Evolutionary conservation across 192 early-diverging fungal species (phyloP), one percentile per base, ranked within the genome.

Genomic region (Coemansia sp.): DNA sequence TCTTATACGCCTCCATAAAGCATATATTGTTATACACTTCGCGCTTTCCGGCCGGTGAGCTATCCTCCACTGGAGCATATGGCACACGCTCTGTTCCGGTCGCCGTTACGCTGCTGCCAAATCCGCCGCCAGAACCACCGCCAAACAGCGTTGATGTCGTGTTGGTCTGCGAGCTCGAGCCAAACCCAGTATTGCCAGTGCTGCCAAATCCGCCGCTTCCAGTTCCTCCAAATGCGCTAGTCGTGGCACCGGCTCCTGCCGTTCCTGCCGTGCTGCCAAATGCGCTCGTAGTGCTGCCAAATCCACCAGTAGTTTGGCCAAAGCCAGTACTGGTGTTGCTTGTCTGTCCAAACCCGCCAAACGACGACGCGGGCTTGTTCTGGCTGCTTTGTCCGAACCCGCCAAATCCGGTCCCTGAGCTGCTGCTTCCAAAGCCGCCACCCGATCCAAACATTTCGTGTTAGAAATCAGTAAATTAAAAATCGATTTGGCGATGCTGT

Each of bases 1-100:
- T 86, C 57, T 85, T 87, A 65, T 98, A 98, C 16, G 82, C 86
- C 11, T 88, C 86, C 94, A 95, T 96, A 23, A 92, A 90, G 38
- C 86, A 84, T 52, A 96, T 90, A 49, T 83, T 80, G 35, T 88
- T 85, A 61, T 87, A 90, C 18, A 82, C 66, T 32, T 88, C 87
- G 27, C 81, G 85, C 4, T 82, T 69, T 23, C 85, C 87, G 0
- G 82, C 81, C 10, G 84, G 52, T 7, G 85, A 79, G 29, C 68
- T 72, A 38, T 88, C 88, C 10, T 68, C 50, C 14, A 76, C 83
- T 7, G 86, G 63, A 16, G 83, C 52, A 61, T 81, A 91, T 1
- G 83, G 66, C 1, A 87, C 81, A 24, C 79, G 76, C 12, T 82
- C 81, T 3, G 89, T 87, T 18, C 87, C 86, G 2, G 74, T 82